Base-by-base conservation (phyloP, 2,329 filamentous ascomycete genomes). In the Alternaria gansuensis region DNA sequence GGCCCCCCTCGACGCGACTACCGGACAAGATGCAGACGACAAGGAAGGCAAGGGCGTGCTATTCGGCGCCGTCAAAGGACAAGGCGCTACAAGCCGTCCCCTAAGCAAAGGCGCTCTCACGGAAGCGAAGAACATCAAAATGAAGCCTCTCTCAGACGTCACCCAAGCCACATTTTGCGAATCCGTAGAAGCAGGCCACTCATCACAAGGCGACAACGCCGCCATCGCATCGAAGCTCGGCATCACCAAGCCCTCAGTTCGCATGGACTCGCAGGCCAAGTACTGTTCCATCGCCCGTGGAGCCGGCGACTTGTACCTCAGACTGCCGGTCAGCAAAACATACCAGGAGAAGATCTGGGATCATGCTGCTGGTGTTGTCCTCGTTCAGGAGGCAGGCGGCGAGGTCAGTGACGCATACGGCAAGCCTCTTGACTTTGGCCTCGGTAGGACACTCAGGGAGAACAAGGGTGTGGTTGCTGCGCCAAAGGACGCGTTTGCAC, bases 271-370 rank as follows among this genome's bases (percentile, higher is more conserved):
- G 51, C 95, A 99, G 81, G 94, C 95, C 70, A 99, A 99, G 81
- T 99, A 99, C 80, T 94, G 90, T 62, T 95, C 91, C 34, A 96
- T 99, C 75, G 95, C 95, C 34, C 86, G 95, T 63, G 95, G 95
- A 44, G 93, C 93, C 5, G 95, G 93, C 49, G 95, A 99, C 75
- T 89, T 99, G 66, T 99, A 99, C 80, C 85, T 99, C 57, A 87
- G 96, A 53, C 82, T 99, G 58, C 95, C 95, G 3, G 90, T 92
- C 28, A 90, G 87, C 76, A 90, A 89, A 69, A 89, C 90, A 53
- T 99, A 99, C 81, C 88, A 96, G 77, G 95, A 99, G 84, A 99
- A 99, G 87, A 99, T 99, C 68, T 99, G 95, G 95, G 95, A 99
- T 76, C 95, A 99, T 78, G 95, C 95, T 17, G 95, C 94, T 11